Base-by-base conservation (phyloP, 352 stramenopile species). In the Phytophthora colocasiae region DNA sequence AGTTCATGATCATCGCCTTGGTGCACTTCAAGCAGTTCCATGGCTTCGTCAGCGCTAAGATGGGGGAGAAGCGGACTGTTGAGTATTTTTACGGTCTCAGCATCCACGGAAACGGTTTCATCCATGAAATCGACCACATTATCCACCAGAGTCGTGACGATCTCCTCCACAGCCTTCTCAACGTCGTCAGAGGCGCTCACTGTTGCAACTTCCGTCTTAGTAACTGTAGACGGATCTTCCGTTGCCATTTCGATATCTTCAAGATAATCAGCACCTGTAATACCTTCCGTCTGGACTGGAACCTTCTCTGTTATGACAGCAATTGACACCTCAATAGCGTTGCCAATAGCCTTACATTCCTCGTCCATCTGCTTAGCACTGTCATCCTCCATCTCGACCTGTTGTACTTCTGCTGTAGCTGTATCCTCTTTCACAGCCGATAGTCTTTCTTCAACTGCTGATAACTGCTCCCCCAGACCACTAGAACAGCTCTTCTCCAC, bases 21-120 rank as follows among this genome's bases (percentile, higher is more conserved):
- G 39, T 79, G 62, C 10, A 56, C 50, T 14, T 77, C 55, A 14
- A 73, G 60, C 19, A 65, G 19, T 34, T 72, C 58, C 43, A 74
- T 69, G 39, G 58, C 54, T 39, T 75, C 74, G 44, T 82, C 68
- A 27, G 51, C 58, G n/a, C 70, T 71, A 51, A 75, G 47, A 64
- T 75, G 66, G 6, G 60, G 47, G 12, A 61, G 36, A 3, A 73
- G 44, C 14, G 66, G 57, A 26, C 57, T 72, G 24, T 17, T 26
- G 3, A 51, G 41, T 27, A 66, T 59, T 61, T 53, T 65, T n/a
- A 53, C 47, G 43, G 46, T 38, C 29, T 58, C 56, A 41, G 19
- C n/a, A 56, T 66, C 50, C 15, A 63, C 50, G 14, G 27, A 26
- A 10, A 65, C 15, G 6, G 26, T 48, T 19, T 64, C 69, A 41